A percentile compares a stretch with the other conserved stretches of the same genome.
phyloP scores from a whole-genome alignment of 225 moss, liverwort and hornwort species.

The Asterella californica region DNA sequence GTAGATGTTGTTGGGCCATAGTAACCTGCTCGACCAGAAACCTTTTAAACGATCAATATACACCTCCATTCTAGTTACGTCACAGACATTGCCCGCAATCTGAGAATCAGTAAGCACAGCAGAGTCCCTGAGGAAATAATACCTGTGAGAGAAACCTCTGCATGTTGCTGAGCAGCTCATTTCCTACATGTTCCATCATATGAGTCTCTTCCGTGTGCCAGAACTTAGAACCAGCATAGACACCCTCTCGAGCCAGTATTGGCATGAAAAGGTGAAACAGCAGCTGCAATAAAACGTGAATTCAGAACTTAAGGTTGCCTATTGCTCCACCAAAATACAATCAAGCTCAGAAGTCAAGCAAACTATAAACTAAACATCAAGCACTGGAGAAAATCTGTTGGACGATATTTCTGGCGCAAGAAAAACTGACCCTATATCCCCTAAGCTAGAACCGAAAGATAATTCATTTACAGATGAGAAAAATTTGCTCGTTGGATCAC shows the following conservation, averaged over 20 bases:
- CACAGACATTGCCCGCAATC: background rate
- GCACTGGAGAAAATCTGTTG: no score
- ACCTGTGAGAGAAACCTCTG: slow-evolving; percentile 76
- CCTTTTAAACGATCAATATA: background rate
- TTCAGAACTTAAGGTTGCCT: no score
- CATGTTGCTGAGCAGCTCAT: slow-evolving; percentile 71
- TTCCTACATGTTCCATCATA: slow-evolving; percentile 70
- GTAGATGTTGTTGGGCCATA: slow-evolving; percentile 52
- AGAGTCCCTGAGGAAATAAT: background rate
- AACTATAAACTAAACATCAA: background rate
- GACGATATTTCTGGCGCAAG: no score
- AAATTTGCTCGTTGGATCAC: background rate
- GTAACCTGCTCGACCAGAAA: slow-evolving; percentile 48
- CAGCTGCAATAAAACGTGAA: slow-evolving; percentile 32
- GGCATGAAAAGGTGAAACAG: slow-evolving; percentile 72
- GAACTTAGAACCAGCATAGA: slow-evolving; percentile 44
- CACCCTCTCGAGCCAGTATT: slow-evolving; percentile 59
- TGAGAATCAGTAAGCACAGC: background rate
- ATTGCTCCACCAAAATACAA: background rate
- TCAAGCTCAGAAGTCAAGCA: background rate
- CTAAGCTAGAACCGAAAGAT: no score
- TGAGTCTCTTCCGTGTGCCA: slow-evolving; percentile 50
- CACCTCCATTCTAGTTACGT: background rate
- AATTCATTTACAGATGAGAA: background rate
- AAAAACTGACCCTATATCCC: no score